A percentile compares a stretch with the other conserved stretches of the same genome.
phyloP scores from a whole-genome alignment of 1,139 yeast species.

The Sugiyamaella paludigena region DNA sequence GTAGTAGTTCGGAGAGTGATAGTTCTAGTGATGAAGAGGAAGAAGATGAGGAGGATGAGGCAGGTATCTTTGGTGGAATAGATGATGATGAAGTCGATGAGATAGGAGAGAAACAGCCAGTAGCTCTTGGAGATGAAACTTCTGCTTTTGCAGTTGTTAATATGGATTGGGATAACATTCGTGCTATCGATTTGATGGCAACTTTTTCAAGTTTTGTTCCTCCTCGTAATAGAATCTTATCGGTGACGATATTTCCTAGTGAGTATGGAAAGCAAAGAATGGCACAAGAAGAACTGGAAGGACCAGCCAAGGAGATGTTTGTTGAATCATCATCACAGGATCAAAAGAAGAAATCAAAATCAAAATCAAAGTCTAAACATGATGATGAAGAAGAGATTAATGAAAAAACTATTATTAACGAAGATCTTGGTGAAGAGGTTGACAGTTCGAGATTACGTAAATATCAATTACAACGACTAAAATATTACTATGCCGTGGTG shows the following conservation, averaged over 20 bases:
- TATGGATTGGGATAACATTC: slow-evolving; percentile 94
- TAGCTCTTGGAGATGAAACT: slow-evolving; percentile 86
- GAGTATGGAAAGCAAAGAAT: slow-evolving; percentile 92
- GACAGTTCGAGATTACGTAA: slow-evolving; percentile 52
- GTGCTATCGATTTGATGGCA: slow-evolving; percentile 84
- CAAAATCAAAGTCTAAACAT: slow-evolving; percentile 7
- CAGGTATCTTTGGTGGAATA: slow-evolving; percentile 21
- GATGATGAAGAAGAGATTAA: slow-evolving; percentile 28
- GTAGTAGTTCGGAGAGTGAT: slow-evolving; percentile 41
- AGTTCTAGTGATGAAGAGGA: slow-evolving; percentile 24
- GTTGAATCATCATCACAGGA: slow-evolving; percentile 34
- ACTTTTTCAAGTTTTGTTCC: slow-evolving; percentile 89
- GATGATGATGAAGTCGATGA: slow-evolving; percentile 32
- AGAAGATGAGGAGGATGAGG: slow-evolving; percentile 33
- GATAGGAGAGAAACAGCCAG: slow-evolving; percentile 47
- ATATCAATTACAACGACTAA: slow-evolving; percentile 72
- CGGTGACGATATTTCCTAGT: slow-evolving; percentile 82
- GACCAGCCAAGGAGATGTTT: slow-evolving; percentile 89
- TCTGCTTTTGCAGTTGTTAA: slow-evolving; percentile 85
- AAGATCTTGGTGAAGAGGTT: slow-evolving; percentile 47
- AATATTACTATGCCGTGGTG: slow-evolving; percentile 94
- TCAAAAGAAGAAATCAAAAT: slow-evolving; percentile 37
- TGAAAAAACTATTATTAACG: slow-evolving; percentile 34
- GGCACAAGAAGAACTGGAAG: slow-evolving; percentile 86
- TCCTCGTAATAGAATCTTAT: slow-evolving; percentile 61